Evolutionary conservation across 345 rosid genomes (phyloP), one percentile per base, ranked within the genome.

Genomic region (Litchi chinensis): DNA sequence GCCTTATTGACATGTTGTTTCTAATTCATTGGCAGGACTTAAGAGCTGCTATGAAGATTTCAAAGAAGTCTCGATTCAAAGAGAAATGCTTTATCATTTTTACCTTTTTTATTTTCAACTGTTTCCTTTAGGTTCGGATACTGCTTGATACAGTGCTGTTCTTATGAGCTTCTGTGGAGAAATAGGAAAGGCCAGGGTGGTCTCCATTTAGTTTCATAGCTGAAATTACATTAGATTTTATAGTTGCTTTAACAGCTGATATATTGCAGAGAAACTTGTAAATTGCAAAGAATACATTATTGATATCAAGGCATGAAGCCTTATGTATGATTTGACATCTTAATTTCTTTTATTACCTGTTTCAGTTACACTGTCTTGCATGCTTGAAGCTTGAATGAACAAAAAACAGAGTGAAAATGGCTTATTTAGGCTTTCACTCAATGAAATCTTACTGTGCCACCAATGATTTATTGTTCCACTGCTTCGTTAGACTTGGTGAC

Each of bases 11-110:
- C 26, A 5, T 65, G 21, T 7, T 13, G 39, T 65, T 76, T 60
- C 1, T 19, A 26, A 65, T 26, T 32, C 24, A 10, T 46, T 64
- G 70, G 65, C 65, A 76, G 78, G 65, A 65, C 32, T 12, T 76
- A 66, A 37, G 26, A 32, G 52, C 18, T 18, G 62, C 19, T 1
- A 52, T 10, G 8, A 11, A 26, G n/a, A 32, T 64, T 46, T 18
- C 64, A 0, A 6, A n/a, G 13, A 50, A 50, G 46, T 64, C 63
- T 65, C 13, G 28, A 48, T 46, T 11, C 1, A 12, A 10, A 37
- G 46, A 65, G 21, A 56, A 64, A 48, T 54, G 59, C 52, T n/a
- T 41, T 21, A 8, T 12, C 19, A 8, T 41, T 39, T 40, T 39
- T 15, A 32, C 37, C 37, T 2, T 32, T 32, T 32, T 32, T 5